phyloP scores from a whole-genome alignment of 371 early-diverging fungal genomes.

The Mortierella sp. region DNA sequence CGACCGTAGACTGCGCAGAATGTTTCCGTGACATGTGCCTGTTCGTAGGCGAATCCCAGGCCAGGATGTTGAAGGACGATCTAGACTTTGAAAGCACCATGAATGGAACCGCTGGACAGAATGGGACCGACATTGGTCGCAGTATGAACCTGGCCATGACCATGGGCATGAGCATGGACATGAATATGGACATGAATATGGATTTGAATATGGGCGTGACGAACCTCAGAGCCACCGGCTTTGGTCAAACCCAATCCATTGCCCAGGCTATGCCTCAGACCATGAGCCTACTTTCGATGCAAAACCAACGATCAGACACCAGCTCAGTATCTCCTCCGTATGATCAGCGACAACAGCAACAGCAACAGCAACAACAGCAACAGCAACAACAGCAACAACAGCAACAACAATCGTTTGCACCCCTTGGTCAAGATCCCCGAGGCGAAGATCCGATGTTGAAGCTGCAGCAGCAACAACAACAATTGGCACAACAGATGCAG shows the following conservation, averaged over 20 bases:
- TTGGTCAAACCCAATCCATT: constrained; percentile 23
- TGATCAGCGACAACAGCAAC: constrained; percentile 30
- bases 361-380: constrained; percentile 25
- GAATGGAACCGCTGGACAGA: neutral
- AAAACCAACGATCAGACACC: constrained; percentile 20
- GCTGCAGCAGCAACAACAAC: constrained; percentile 27
- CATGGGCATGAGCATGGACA: constrained; percentile 19
- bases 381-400: constrained; percentile 29
- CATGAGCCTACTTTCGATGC: constrained; percentile 43
- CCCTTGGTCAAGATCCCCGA: neutral
- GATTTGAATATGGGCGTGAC: constrained; percentile 14
- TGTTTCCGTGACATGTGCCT: constrained; percentile 70
- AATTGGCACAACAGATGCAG: constrained; percentile 42
- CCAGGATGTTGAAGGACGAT: constrained; percentile 34
- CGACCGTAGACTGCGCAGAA: constrained; percentile 64
- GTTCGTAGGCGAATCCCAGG: constrained; percentile 46
- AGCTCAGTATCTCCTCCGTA: constrained; percentile 7
- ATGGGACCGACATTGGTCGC: constrained; percentile 7
- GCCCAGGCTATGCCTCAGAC: constrained; percentile 36
- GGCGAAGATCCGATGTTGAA: constrained; percentile 3
- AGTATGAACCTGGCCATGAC: constrained; percentile 35
- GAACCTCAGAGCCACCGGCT: constrained; percentile 5
- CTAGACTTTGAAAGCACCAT: constrained; percentile 13
- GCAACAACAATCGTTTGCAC: constrained; percentile 11
- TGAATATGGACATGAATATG: constrained; percentile 28